Conservation (phyloP, 345 rosid species). For the Lepidium aucheri region DNA sequence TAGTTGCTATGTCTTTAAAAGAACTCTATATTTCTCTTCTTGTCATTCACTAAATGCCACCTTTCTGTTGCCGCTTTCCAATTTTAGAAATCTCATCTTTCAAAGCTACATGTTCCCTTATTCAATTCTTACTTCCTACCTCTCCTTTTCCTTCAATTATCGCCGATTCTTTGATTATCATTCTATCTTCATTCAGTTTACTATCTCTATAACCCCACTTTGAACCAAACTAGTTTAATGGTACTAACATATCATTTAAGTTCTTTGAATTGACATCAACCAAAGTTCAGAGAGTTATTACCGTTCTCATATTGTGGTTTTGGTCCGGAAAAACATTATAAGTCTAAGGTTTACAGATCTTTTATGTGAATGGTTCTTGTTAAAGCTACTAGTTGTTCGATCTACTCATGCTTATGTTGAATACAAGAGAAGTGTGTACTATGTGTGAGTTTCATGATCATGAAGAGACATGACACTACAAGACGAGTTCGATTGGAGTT, state of each 20-base stretch:
- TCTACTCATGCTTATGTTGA: not conserved
- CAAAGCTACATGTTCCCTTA: constrained; percentile 37
- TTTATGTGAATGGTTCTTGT: not conserved
- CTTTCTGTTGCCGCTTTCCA: constrained; percentile 46
- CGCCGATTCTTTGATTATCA: constrained; percentile 5
- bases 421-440: too few species aligned
- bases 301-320: not conserved
- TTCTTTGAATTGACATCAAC: constrained; percentile 19
- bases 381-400: not conserved
- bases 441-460: not conserved
- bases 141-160: constrained; percentile 22
- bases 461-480: too few species aligned
- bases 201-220: constrained; percentile 16
- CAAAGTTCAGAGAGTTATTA: not conserved
- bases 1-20: constrained; percentile 20
- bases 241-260: constrained; percentile 15
- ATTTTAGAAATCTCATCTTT: constrained; percentile 34
- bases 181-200: constrained; percentile 12
- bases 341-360: too few species aligned
- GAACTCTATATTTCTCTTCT: constrained; percentile 21
- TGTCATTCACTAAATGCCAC: constrained; percentile 51
- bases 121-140: constrained; percentile 36
- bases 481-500: too few species aligned
- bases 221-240: constrained; percentile 15
- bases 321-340: not conserved